Evolutionary conservation across 139 green algal species (phyloP).

Genomic region (Volvox africanus): DNA sequence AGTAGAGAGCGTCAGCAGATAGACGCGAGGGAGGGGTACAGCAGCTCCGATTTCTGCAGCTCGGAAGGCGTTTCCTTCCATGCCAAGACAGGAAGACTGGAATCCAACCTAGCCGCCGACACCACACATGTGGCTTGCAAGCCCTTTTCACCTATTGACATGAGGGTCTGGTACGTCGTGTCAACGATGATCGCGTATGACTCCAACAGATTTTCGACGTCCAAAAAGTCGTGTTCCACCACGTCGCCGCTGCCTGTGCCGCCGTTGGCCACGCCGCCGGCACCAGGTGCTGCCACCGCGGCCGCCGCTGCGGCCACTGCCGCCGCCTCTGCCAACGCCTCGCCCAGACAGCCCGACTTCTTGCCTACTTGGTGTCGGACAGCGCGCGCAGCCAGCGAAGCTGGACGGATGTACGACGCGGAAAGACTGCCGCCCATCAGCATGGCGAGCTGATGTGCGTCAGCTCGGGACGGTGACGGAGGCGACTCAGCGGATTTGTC

Average conservation of each 20-base stretch:
- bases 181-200: conserved; percentile 79
- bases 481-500: background rate
- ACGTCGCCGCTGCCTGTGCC: background rate
- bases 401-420: conserved; percentile 24
- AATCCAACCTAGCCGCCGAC: too few relatives aligned
- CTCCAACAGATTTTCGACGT: conserved; percentile 78
- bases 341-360: conserved; percentile 5
- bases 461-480: background rate
- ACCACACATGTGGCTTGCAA: too few relatives aligned
- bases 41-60: too few relatives aligned
- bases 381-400: conserved; percentile 30
- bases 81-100: too few relatives aligned
- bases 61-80: too few relatives aligned
- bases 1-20: too few relatives aligned
- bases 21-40: too few relatives aligned
- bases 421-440: conserved; percentile 22
- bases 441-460: conserved; percentile 37
- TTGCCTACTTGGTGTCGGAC: conserved; percentile 36
- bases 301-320: conserved; percentile 30
- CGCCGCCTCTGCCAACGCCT: conserved; percentile 23
- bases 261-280: background rate
- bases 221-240: conserved; percentile 63
- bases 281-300: background rate
- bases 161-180: conserved; percentile 76
- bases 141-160: conserved; percentile 61